Evolutionary conservation across 345 rosid genomes (phyloP).

Genomic region (Reutealis trisperma): DNA sequence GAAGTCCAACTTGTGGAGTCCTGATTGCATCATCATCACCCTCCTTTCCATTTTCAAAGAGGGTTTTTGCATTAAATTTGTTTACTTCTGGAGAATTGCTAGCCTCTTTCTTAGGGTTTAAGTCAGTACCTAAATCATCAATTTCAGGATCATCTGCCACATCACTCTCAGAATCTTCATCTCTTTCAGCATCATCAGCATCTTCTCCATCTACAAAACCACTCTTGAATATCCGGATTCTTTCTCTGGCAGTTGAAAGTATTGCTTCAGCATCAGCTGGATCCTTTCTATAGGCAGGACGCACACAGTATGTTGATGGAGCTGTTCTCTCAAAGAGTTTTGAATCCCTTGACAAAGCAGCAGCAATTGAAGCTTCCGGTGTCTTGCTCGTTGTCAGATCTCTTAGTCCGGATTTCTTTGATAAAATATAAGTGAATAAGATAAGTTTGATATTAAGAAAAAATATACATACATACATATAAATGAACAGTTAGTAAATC

Average conservation of each 20-base stretch:
- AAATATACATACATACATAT: background rate
- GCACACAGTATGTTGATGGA: constrained; percentile 94
- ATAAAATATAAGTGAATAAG: constrained; percentile 2
- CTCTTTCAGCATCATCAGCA: constrained; percentile 85
- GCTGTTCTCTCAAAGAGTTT: constrained; percentile 93
- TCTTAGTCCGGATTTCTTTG: constrained; percentile 82
- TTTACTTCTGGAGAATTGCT: constrained; percentile 30
- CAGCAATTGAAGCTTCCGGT: constrained; percentile 96
- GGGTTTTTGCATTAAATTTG: constrained; percentile 18
- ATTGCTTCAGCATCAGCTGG: constrained; percentile 65
- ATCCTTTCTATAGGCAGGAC: constrained; percentile 74
- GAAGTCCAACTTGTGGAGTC: constrained; percentile 37
- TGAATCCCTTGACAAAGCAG: constrained; percentile 89
- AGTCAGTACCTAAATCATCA: constrained; percentile 55
- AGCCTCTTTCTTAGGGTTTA: constrained; percentile 44
- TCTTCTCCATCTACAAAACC: constrained; percentile 68
- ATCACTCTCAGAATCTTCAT: constrained; percentile 85
- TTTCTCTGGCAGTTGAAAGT: constrained; percentile 78
- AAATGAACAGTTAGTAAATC: background rate
- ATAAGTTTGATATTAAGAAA: background rate
- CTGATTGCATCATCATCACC: constrained; percentile 18
- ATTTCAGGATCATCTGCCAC: constrained; percentile 73
- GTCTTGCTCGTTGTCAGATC: constrained; percentile 92
- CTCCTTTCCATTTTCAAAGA: constrained; percentile 42
- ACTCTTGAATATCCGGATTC: constrained; percentile 61